Evolutionary conservation across 169 alveolate species (phyloP), one percentile per base, ranked within the genome.

Genomic region (Plasmodium blacklocki): DNA sequence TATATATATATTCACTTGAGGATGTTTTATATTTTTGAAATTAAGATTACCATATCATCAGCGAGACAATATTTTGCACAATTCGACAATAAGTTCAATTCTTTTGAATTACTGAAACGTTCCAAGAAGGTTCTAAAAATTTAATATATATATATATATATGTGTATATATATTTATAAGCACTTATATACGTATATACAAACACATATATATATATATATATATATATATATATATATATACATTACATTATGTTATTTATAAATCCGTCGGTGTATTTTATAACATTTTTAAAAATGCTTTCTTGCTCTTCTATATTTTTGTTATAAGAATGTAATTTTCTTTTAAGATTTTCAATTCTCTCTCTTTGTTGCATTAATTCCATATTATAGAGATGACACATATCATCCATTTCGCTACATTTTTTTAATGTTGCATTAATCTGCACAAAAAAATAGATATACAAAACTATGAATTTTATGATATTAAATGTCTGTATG

Each of bases 281-380:
- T 49, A 73, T 23, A 62, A 80, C 18, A 43, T 80, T 58, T 9
- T 63, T 80, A 12, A 80, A 63, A 56, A 80, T 29, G 23, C 76
- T 58, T 56, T 80, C 83, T 18, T 80, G 90, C 18, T 66, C 45
- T 80, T 80, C 83, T 56, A 80, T 80, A 26, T 68, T 80, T 71
- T 56, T 71, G 18, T 80, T 80, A 43, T 80, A 80, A n/a, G 73
- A 19, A 60, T 80, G 29, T 56, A 80, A 62, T 67, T 80, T 80
- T 56, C 26, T 80, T 67, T 68, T 80, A 12, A 80, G 56, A 18
- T 58, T 71, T 19, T 80, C 76, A 29, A 80, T 80, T 56, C 90
- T n/a, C 5, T 80, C 90, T 60, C 90, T 80, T 68, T 80, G 90
- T 45, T 80, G 71, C 19, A 80, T 67, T 68, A 80, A 39, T n/a